Evolutionary conservation across 2,329 filamentous ascomycete species (phyloP).

Genomic region (Talaromyces marneffei): DNA sequence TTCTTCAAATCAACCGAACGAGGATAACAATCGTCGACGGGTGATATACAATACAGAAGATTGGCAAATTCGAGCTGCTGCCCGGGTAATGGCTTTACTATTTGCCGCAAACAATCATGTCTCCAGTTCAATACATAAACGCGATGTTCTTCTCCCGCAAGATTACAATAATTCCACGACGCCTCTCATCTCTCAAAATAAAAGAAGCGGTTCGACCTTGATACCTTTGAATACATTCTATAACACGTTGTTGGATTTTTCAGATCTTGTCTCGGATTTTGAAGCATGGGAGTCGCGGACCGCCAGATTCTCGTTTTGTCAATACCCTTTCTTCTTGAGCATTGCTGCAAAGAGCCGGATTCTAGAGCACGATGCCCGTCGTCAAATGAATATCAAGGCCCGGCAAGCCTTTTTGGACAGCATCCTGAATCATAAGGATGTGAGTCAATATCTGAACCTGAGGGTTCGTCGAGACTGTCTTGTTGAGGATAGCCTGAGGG

Average conservation of each 20-base stretch:
- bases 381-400: constrained; percentile 85
- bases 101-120: constrained; percentile 69
- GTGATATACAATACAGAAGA: constrained; percentile 67
- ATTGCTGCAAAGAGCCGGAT: constrained; percentile 91
- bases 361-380: constrained; percentile 76
- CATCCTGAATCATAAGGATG: constrained; percentile 66
- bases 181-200: background rate
- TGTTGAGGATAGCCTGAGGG: constrained; percentile 78
- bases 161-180: constrained; percentile 6
- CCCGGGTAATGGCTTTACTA: constrained; percentile 71
- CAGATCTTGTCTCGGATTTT: constrained; percentile 80
- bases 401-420: constrained; percentile 87
- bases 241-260: constrained; percentile 76
- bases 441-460: constrained; percentile 72
- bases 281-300: constrained; percentile 76
- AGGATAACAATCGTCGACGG: constrained; percentile 37
- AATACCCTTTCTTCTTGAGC: constrained; percentile 86
- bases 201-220: constrained; percentile 45
- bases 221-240: constrained; percentile 82
- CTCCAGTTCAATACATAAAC: constrained; percentile 17
- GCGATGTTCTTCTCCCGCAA: constrained; percentile 19
- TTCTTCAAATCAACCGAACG: background rate
- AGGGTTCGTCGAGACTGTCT: constrained; percentile 77
- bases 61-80: constrained; percentile 81
- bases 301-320: constrained; percentile 77